Evolutionary conservation across 2,329 filamentous ascomycete genomes (phyloP).

Genomic region (Cryphonectria nitschkei): DNA sequence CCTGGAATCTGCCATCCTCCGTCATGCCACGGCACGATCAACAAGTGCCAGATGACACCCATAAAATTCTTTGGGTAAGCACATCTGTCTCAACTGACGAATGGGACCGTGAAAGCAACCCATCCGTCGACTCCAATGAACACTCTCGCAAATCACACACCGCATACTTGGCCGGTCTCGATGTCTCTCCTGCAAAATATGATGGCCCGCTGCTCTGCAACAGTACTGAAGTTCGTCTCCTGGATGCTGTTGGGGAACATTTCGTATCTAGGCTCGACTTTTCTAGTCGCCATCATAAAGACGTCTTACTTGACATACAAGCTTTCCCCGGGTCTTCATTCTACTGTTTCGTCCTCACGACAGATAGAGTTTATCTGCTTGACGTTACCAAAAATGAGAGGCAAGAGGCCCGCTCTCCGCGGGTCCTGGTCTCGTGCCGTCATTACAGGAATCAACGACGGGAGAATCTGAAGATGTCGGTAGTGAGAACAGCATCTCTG

Average conservation of each 20-base stretch:
- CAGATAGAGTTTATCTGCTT: slow-evolving; percentile 53
- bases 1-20: slow-evolving; percentile 28
- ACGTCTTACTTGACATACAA: slow-evolving; percentile 60
- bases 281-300: slow-evolving; percentile 37
- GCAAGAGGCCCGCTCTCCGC: slow-evolving; percentile 11
- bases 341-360: slow-evolving; percentile 64
- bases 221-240: slow-evolving; percentile 18
- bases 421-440: slow-evolving; percentile 47
- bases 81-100: slow-evolving; percentile 25
- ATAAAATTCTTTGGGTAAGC: slow-evolving; percentile 46
- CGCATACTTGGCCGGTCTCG: slow-evolving; percentile 12
- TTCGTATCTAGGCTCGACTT: slow-evolving; percentile 30
- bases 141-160: neutral
- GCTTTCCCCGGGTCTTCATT: slow-evolving; percentile 49
- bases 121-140: slow-evolving; percentile 4
- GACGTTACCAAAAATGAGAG: slow-evolving; percentile 37
- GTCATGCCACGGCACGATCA: slow-evolving; percentile 36
- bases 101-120: slow-evolving; percentile 32
- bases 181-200: slow-evolving; percentile 10
- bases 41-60: slow-evolving; percentile 40
- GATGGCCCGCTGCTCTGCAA: slow-evolving; percentile 27
- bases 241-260: slow-evolving; percentile 20
- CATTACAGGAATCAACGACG: slow-evolving; percentile 48
- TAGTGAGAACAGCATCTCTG: slow-evolving; percentile 30
- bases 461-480: slow-evolving; percentile 44